These are phyloP conservation scores for Liquidambar formosana DNA, from an alignment of 164 flowering plant species.

Conservation along the genomic window DNA sequence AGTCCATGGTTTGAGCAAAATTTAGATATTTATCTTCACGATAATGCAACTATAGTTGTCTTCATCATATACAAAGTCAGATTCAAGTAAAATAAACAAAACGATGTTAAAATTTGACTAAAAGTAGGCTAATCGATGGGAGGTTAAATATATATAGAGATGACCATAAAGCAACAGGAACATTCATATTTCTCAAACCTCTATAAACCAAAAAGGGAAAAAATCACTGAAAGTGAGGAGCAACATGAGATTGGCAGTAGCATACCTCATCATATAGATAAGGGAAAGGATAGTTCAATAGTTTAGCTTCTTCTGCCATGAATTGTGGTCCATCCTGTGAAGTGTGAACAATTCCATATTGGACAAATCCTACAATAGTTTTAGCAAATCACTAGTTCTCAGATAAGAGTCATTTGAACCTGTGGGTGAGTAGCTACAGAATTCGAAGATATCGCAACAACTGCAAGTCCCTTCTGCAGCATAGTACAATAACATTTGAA, in stretches of 20 bases:
- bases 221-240: background rate
- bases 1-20: no score
- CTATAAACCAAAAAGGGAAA: background rate
- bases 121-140: no score
- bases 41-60: no score
- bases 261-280: constrained; percentile 89
- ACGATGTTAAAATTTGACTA: no score
- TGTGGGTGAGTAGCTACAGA: constrained; percentile 79
- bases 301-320: constrained; percentile 90
- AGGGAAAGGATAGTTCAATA: constrained; percentile 75
- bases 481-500: constrained; percentile 2
- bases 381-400: constrained; percentile 18
- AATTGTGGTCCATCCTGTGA: constrained; percentile 88
- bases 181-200: background rate
- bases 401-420: constrained; percentile 45
- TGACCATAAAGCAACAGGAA: no score
- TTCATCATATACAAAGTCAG: no score
- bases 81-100: no score
- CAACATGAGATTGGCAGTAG: background rate
- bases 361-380: constrained; percentile 23
- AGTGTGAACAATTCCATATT: constrained; percentile 18
- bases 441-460: constrained; percentile 91
- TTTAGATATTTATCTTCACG: no score
- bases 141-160: no score
- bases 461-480: constrained; percentile 89